Base-by-base conservation (phyloP, 768 basidiomycete species). In the Xanthoconium purpureum region DNA sequence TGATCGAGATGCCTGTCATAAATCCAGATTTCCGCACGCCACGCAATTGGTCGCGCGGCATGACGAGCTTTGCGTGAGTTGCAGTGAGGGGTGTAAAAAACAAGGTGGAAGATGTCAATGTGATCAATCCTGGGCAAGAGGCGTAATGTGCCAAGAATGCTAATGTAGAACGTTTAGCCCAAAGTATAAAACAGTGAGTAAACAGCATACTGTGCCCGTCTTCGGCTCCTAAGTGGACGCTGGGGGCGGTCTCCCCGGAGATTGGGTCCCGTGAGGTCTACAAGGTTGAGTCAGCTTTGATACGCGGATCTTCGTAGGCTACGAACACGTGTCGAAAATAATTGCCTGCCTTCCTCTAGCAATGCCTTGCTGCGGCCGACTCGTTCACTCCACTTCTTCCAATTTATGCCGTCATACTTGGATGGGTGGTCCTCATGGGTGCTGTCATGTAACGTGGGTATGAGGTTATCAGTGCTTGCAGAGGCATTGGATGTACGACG, bases 131-230 rank as follows among this genome's bases (percentile, higher is more conserved):
- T 2, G 84, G 82, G 6, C 72, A 68, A 29, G 82, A 77, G 45
- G 72, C 71, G 52, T 80, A 75, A 55, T 87, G 84, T 40, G 83
- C 84, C 50, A 84, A 78, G 69, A 81, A 88, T 1, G 81, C 87
- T 88, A 49, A 48, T 43, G 30, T 46, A 39, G 30, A 44, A 52
- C 10, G 2, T 40, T 62, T 9, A 58, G 44, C 49, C 39, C 18
- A n/a, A 43, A n/a, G 49, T 14, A 40, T 11, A 20, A 42, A 12
- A 17, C n/a, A 29, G 36, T 28, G 15, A 50, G 47, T 44, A 45
- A 14, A 45, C 6, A 35, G 24, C 75, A 49, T 56, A 80, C 80
- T 74, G 44, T 75, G 71, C 0, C 67, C 61, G 47, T 74, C 69
- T 24, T 62, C 63, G 14, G 50, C 48, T 28, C 54, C 54, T 40